Percentiles rank a stretch among this genome's conserved stretches.
phyloP scores from a whole-genome alignment of 73 alveolate genomes.

The Paramecium octaurelia region DNA sequence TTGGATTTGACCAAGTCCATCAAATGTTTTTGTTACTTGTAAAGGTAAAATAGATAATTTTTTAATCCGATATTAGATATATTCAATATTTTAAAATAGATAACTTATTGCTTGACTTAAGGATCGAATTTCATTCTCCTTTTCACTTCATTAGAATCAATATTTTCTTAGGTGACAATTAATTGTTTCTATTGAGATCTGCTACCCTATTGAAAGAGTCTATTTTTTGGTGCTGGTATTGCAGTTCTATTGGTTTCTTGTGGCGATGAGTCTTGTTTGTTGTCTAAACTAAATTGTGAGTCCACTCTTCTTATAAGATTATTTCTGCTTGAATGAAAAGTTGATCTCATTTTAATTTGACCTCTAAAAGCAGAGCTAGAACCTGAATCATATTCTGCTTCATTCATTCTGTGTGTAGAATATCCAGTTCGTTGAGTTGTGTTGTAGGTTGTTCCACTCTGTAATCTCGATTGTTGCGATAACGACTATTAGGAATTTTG shows the following conservation, averaged over 20 bases:
- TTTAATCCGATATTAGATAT: neutral
- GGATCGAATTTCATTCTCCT: conserved; percentile 24
- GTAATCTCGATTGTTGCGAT: neutral
- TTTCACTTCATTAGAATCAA: conserved; percentile 2
- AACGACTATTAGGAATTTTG: neutral
- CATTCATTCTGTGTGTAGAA: neutral
- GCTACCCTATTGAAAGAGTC: neutral
- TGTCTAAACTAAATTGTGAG: neutral
- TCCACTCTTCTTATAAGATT: conserved; percentile 1
- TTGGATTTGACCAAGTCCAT: neutral
- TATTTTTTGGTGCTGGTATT: neutral
- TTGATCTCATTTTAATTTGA: neutral
- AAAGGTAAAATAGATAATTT: neutral
- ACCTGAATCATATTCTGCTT: neutral
- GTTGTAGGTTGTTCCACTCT: neutral
- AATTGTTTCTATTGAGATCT: neutral
- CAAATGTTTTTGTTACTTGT: neutral
- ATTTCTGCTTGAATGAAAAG: neutral
- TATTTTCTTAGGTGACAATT: neutral
- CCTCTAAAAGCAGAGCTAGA: neutral
- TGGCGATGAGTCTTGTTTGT: neutral
- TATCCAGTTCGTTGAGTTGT: neutral
- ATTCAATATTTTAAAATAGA: neutral
- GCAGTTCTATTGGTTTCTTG: neutral
- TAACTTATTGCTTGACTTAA: neutral